phyloP scores from a whole-genome alignment of 768 basidiomycete species.

The Symmetrospora coprosmae region DNA sequence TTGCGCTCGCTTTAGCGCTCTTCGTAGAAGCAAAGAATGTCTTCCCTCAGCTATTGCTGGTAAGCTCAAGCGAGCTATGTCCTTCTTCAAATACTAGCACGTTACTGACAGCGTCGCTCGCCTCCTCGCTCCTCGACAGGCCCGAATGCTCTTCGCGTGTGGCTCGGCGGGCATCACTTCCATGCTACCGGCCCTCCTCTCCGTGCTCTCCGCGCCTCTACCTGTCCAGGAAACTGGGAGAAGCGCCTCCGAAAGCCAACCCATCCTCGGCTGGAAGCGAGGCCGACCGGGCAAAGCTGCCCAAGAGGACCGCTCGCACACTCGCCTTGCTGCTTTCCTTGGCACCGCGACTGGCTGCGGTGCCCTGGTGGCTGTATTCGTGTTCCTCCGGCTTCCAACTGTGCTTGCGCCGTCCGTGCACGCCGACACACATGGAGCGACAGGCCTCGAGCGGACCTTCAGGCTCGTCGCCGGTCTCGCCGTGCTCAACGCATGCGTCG shows the following conservation, averaged over 20 bases:
- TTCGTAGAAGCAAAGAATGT: slow-evolving; percentile 1
- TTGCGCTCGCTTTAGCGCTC: background rate
- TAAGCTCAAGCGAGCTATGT: background rate
- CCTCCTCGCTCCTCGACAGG: background rate
- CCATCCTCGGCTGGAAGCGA: slow-evolving; percentile 4
- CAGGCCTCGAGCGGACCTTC: background rate
- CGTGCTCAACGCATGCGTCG: background rate
- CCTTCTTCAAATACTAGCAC: too few species aligned
- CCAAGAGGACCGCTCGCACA: background rate
- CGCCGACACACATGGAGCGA: background rate
- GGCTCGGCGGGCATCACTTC: slow-evolving; percentile 12
- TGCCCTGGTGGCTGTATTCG: slow-evolving; percentile 13
- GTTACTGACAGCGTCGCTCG: too few species aligned
- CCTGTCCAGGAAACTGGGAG: background rate
- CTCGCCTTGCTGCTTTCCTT: slow-evolving; percentile 10
- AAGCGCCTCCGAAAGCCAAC: background rate
- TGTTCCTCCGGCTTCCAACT: background rate
- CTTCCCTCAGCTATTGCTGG: slow-evolving; percentile 1
- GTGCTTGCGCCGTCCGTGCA: background rate
- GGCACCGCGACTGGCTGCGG: slow-evolving; percentile 2
- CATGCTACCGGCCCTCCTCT: slow-evolving; percentile 7
- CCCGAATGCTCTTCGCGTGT: background rate
- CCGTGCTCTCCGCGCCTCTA: background rate
- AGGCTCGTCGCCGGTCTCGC: background rate
- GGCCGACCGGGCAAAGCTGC: background rate